Percentiles rank a stretch among this genome's conserved stretches.
These are phyloP conservation scores for Aspergillus homomorphus DNA, from an alignment of 495 filamentous ascomycete genomes.

Conservation along the genomic window DNA sequence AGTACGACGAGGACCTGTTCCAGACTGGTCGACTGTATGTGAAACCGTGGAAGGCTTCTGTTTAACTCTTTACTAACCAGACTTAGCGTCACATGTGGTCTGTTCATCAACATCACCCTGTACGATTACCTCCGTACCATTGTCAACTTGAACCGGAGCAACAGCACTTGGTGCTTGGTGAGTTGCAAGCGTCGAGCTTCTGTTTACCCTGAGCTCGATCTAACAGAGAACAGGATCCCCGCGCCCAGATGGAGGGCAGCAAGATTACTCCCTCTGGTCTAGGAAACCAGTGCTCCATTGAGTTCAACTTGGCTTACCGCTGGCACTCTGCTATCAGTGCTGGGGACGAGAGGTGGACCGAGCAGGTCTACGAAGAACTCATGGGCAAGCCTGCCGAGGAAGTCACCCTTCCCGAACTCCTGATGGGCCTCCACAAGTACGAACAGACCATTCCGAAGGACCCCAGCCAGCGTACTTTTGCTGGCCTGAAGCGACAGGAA, in stretches of 20 bases:
- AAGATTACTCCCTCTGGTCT: slow-evolving; percentile 61
- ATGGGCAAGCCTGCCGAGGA: slow-evolving; percentile 56
- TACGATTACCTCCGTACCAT: slow-evolving; percentile 84
- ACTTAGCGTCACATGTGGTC: slow-evolving; percentile 63
- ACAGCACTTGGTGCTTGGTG: slow-evolving; percentile 77
- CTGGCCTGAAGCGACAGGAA: slow-evolving; percentile 48
- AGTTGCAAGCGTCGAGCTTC: not conserved
- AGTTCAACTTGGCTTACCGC: slow-evolving; percentile 71
- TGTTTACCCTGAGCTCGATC: not conserved
- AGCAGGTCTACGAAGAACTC: slow-evolving; percentile 51
- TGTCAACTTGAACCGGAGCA: slow-evolving; percentile 73
- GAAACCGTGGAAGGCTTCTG: not conserved
- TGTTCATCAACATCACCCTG: slow-evolving; percentile 82
- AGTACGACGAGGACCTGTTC: slow-evolving; percentile 81
- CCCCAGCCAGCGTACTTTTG: slow-evolving; percentile 57
- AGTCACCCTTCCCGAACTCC: slow-evolving; percentile 49
- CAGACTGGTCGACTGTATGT: slow-evolving; percentile 67
- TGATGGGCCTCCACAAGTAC: slow-evolving; percentile 50
- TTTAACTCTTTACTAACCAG: slow-evolving; percentile 9
- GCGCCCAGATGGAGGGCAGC: slow-evolving; percentile 45
- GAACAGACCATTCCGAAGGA: slow-evolving; percentile 50
- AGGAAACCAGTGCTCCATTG: slow-evolving; percentile 67
- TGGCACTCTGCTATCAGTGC: slow-evolving; percentile 66
- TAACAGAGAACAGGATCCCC: slow-evolving; percentile 33
- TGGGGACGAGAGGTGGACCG: slow-evolving; percentile 64